phyloP scores from a whole-genome alignment of 495 filamentous ascomycete genomes.

The Trichoderma erinaceum region DNA sequence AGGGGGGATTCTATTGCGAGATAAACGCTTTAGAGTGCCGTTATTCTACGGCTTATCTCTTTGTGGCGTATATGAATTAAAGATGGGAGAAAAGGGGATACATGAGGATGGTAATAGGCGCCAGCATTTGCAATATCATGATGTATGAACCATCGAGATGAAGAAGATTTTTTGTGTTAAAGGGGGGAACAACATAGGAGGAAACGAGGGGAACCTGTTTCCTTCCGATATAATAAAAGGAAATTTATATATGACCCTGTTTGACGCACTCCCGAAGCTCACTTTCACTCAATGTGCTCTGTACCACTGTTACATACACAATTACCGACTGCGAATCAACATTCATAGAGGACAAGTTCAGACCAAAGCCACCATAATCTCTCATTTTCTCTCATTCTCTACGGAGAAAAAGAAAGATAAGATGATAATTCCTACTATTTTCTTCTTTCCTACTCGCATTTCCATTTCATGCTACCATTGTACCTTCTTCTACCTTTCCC shows the following conservation, averaged over 20 bases:
- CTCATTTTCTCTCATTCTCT: too few relatives aligned
- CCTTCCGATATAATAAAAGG: neutral
- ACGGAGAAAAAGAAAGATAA: neutral
- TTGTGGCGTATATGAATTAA: neutral
- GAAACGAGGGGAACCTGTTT: neutral
- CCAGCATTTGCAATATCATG: slow-evolving; percentile 10
- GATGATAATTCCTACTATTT: neutral
- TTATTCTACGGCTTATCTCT: neutral
- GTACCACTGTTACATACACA: too few relatives aligned
- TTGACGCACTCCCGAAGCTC: too few relatives aligned
- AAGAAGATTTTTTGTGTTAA: neutral
- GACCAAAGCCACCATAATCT: too few relatives aligned
- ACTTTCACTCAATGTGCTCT: too few relatives aligned
- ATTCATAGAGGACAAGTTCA: too few relatives aligned
- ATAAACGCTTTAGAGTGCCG: neutral
- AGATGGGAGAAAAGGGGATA: neutral
- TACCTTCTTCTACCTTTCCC: too few relatives aligned
- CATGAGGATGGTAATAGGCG: neutral
- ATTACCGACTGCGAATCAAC: too few relatives aligned
- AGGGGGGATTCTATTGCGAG: neutral
- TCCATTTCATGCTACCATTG: too few relatives aligned
- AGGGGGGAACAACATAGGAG: neutral
- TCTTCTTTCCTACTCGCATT: too few relatives aligned
- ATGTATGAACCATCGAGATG: slow-evolving; percentile 9
- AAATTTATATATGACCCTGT: neutral